These are phyloP conservation scores for Curvularia verruculosa DNA, from an alignment of 2,329 filamentous ascomycete species.

Conservation along the genomic window DNA sequence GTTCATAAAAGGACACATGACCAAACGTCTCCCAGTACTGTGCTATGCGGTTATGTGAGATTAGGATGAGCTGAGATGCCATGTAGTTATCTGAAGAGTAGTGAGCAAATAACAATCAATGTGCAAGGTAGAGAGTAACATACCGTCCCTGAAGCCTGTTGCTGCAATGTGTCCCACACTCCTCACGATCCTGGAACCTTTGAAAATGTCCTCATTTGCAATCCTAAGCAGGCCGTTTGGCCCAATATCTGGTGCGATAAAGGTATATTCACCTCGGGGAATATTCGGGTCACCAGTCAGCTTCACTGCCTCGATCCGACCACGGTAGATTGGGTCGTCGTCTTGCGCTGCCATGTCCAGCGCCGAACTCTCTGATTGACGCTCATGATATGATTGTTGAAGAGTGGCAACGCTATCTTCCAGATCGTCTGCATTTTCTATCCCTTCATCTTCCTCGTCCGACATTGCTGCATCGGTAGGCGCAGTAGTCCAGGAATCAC, in stretches of 20 bases:
- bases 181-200: slow-evolving; percentile 74
- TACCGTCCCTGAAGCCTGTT: slow-evolving; percentile 73
- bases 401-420: slow-evolving; percentile 52
- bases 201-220: slow-evolving; percentile 71
- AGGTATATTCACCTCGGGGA: slow-evolving; percentile 83
- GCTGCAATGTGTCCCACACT: slow-evolving; percentile 80
- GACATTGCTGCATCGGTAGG: slow-evolving; percentile 27
- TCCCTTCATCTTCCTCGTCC: slow-evolving; percentile 18
- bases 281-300: slow-evolving; percentile 91
- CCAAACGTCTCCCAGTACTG: slow-evolving; percentile 75
- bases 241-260: slow-evolving; percentile 79
- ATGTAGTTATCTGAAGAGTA: slow-evolving; percentile 71
- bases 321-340: slow-evolving; percentile 59
- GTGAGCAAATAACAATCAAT: not conserved
- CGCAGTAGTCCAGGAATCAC: slow-evolving; percentile 42
- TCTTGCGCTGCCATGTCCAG: slow-evolving; percentile 1
- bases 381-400: slow-evolving; percentile 18
- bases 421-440: slow-evolving; percentile 26
- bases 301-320: slow-evolving; percentile 82
- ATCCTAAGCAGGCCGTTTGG: slow-evolving; percentile 67
- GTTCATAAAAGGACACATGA: slow-evolving; percentile 57
- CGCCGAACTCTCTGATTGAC: not conserved
- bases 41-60: slow-evolving; percentile 77
- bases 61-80: slow-evolving; percentile 75
- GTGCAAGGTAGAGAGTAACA: slow-evolving; percentile 42